These are phyloP conservation scores for Auricularia auricula-judae DNA, from an alignment of 768 basidiomycete genomes.

Conservation along the genomic window DNA sequence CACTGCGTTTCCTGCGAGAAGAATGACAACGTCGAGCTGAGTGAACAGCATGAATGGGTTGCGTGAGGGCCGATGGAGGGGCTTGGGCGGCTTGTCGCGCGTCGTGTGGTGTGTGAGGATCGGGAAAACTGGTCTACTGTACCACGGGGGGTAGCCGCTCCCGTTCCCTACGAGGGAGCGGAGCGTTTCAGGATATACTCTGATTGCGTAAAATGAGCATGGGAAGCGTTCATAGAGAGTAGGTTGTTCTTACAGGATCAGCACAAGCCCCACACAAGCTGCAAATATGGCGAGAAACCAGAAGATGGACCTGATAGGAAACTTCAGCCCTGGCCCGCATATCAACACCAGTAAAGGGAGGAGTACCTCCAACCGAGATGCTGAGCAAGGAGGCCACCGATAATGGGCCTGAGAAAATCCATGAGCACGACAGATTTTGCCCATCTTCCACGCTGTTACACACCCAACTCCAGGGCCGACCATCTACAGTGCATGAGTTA, in stretches of 20 bases:
- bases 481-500: not conserved
- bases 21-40: slow-evolving; percentile 42
- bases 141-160: slow-evolving; percentile 20
- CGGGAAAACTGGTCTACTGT: slow-evolving; percentile 23
- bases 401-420: slow-evolving; percentile 39
- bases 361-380: slow-evolving; percentile 54
- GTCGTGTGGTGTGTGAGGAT: not conserved
- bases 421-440: not conserved
- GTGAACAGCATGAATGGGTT: slow-evolving; percentile 49
- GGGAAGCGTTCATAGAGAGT: slow-evolving; percentile 3
- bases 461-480: not conserved
- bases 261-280: slow-evolving; percentile 32
- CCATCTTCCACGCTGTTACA: not conserved
- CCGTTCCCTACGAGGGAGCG: slow-evolving; percentile 33
- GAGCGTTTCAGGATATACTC: slow-evolving; percentile 36
- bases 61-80: slow-evolving; percentile 17
- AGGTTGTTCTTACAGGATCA: slow-evolving; percentile 31
- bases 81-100: slow-evolving; percentile 17
- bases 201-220: slow-evolving; percentile 3
- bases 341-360: not conserved
- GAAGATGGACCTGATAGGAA: slow-evolving; percentile 38
- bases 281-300: slow-evolving; percentile 49
- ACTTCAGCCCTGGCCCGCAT: not conserved
- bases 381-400: slow-evolving; percentile 38
- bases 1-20: slow-evolving; percentile 43